phyloP scores from a whole-genome alignment of 257 asterid species.

The Nicotiana tomentosiformis region DNA sequence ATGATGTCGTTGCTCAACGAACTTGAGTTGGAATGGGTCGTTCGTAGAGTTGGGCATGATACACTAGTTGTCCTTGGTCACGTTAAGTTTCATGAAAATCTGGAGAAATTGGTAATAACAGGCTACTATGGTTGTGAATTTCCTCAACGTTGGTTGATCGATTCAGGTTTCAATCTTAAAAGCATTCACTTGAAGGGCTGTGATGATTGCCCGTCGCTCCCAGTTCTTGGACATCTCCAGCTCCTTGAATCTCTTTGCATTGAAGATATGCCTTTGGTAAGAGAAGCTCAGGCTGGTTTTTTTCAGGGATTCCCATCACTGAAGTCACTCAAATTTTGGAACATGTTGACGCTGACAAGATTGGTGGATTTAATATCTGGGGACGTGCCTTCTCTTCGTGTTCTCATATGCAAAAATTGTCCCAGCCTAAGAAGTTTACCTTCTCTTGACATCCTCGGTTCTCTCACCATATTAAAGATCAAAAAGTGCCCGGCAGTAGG shows the following conservation, averaged over 20 bases:
- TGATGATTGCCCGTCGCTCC: slow-evolving; percentile 12
- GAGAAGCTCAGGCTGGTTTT: neutral
- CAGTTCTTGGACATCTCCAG: slow-evolving; percentile 29
- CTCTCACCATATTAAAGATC: slow-evolving; percentile 19
- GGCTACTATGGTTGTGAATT: slow-evolving; percentile 21
- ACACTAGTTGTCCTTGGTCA: slow-evolving; percentile 28
- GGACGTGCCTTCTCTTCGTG: slow-evolving; percentile 24
- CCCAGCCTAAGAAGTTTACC: slow-evolving; percentile 29
- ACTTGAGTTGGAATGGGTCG: slow-evolving; percentile 32
- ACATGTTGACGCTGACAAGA: slow-evolving; percentile 19
- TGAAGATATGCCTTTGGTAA: slow-evolving; percentile 25
- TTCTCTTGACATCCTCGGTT: slow-evolving; percentile 11
- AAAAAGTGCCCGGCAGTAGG: slow-evolving; percentile 22
- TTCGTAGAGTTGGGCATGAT: neutral
- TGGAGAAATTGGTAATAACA: slow-evolving; percentile 26
- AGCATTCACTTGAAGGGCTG: slow-evolving; percentile 27
- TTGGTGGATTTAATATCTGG: slow-evolving; percentile 14
- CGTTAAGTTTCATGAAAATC: slow-evolving; percentile 35
- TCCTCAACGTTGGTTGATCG: slow-evolving; percentile 26
- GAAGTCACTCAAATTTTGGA: slow-evolving; percentile 18
- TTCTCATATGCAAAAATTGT: slow-evolving; percentile 23
- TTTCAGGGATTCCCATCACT: slow-evolving; percentile 22
- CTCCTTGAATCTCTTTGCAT: slow-evolving; percentile 28
- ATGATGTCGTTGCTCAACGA: slow-evolving; percentile 23
- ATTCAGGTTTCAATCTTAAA: slow-evolving; percentile 24